A percentile compares a stretch with the other conserved stretches of the same genome.
Conservation (phyloP, 2,329 filamentous ascomycete genomes). For the Aspergillus pseudoterreus region DNA sequence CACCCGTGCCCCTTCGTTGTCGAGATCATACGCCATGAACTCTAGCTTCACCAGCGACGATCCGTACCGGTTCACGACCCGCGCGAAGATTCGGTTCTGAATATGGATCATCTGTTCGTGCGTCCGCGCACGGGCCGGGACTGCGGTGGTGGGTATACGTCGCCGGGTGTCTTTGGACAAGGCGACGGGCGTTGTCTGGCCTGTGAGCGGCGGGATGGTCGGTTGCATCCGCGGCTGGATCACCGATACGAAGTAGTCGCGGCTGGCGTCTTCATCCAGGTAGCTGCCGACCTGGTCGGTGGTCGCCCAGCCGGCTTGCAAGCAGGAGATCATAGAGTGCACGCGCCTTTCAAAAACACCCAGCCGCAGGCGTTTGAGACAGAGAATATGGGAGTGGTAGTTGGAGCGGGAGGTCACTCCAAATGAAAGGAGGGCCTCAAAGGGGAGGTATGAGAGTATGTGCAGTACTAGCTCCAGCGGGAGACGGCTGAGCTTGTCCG, state of each 20-base stretch:
- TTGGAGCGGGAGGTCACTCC: constrained; percentile 27
- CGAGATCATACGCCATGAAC: constrained; percentile 30
- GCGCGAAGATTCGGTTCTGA: constrained; percentile 24
- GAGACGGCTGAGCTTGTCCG: constrained; percentile 19
- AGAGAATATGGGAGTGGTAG: constrained; percentile 24
- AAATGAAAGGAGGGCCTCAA: constrained; percentile 28
- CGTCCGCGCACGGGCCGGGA: background rate
- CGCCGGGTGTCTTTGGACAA: constrained; percentile 4
- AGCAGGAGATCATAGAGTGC: constrained; percentile 29
- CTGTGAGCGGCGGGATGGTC: background rate
- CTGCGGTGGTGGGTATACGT: background rate
- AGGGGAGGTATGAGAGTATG: constrained; percentile 28
- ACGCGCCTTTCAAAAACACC: constrained; percentile 31
- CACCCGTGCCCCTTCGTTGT: constrained; percentile 24
- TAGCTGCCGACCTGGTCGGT: constrained; percentile 14
- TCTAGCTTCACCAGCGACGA: constrained; percentile 26
- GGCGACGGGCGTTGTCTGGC: background rate
- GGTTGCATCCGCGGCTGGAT: constrained; percentile 7
- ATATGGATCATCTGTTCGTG: constrained; percentile 18
- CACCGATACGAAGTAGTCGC: constrained; percentile 15
- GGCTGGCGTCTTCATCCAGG: constrained; percentile 2
- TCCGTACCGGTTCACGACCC: constrained; percentile 23
- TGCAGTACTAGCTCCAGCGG: constrained; percentile 30
- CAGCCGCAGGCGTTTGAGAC: constrained; percentile 27
- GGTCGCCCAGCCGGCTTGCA: constrained; percentile 23